A percentile compares a stretch with the other conserved stretches of the same genome.
Conservation (phyloP, 2,329 filamentous ascomycete species). For the Biscogniauxia mediterranea region DNA sequence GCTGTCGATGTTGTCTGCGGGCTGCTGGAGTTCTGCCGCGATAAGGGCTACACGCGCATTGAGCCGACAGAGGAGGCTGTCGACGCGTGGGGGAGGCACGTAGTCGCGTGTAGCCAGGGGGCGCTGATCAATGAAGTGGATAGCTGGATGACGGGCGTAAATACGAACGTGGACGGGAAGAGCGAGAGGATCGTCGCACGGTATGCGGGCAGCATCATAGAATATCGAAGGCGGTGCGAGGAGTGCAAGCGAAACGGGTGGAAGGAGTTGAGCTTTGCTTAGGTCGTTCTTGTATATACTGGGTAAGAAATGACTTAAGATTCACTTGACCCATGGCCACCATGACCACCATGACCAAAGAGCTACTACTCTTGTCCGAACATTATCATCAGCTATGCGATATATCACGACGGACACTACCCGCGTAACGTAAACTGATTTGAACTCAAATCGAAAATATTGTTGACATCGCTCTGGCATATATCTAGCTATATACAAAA, state of each 20-base stretch:
- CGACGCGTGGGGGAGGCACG: conserved; percentile 10
- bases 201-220: conserved; percentile 10
- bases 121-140: conserved; percentile 13
- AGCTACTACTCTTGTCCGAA: too few species aligned
- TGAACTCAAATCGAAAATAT: not conserved
- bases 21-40: conserved; percentile 1
- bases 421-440: conserved; percentile 1
- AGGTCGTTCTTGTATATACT: not conserved
- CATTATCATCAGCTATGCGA: too few species aligned
- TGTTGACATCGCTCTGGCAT: not conserved
- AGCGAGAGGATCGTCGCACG: conserved; percentile 7
- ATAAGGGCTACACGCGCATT: conserved; percentile 5
- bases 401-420: too few species aligned
- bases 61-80: conserved; percentile 9
- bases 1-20: conserved; percentile 8
- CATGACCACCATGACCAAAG: too few species aligned
- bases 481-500: not conserved
- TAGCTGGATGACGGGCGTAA: conserved; percentile 18
- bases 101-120: conserved; percentile 11
- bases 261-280: conserved; percentile 6
- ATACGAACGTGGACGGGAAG: conserved; percentile 7
- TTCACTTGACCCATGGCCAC: too few species aligned
- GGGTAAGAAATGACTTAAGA: too few species aligned
- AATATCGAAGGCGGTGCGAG: conserved; percentile 8
- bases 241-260: conserved; percentile 4